Conservation (phyloP, 2,329 filamentous ascomycete species). For the Fusarium stilboides region DNA sequence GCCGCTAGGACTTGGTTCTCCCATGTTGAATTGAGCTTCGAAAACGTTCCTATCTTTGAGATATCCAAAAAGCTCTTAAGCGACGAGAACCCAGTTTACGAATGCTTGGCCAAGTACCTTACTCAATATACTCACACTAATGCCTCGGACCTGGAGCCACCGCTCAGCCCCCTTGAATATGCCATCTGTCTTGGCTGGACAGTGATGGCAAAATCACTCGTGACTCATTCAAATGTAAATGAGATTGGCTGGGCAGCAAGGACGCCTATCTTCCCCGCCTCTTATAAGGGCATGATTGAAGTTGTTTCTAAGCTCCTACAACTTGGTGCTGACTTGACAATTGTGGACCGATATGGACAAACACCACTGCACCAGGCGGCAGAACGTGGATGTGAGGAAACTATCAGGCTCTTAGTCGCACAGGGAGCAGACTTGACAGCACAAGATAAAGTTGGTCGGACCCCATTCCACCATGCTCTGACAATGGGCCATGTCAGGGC, state of each 20-base stretch:
- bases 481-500: rapidly evolving
- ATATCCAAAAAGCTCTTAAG: rapidly evolving
- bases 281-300: rapidly evolving
- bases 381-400: rapidly evolving
- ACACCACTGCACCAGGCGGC: neutral
- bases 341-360: rapidly evolving
- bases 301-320: neutral
- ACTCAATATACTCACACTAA: rapidly evolving
- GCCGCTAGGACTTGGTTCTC: rapidly evolving
- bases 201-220: rapidly evolving
- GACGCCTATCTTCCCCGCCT: neutral
- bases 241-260: neutral
- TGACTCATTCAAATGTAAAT: rapidly evolving
- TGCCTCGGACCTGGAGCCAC: too few relatives aligned
- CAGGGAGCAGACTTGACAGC: rapidly evolving
- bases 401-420: neutral
- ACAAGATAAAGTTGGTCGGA: rapidly evolving
- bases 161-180: too few relatives aligned
- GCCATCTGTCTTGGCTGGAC: neutral
- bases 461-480: neutral
- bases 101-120: rapidly evolving
- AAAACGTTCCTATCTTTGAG: rapidly evolving
- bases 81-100: neutral
- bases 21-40: rapidly evolving
- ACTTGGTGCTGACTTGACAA: neutral